Conservation (phyloP, 768 basidiomycete genomes). For the Mycena galopus region DNA sequence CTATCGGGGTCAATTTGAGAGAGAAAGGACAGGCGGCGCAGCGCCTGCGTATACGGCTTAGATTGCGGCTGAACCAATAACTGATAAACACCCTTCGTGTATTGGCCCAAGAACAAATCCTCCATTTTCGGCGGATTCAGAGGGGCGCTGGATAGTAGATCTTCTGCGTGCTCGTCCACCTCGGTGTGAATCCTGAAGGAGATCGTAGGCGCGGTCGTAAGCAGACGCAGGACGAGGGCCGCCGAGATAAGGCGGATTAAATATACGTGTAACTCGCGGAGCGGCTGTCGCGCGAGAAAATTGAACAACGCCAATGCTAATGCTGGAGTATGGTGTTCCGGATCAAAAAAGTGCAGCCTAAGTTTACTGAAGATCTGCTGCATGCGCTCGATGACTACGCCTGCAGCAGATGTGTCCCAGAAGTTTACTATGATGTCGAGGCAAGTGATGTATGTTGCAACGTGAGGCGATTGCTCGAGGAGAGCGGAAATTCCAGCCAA, state of each 20-base stretch:
- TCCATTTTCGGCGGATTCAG: background rate
- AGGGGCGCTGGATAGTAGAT: background rate
- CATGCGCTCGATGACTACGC: background rate
- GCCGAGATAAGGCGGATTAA: background rate
- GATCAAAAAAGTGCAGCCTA: too few relatives aligned
- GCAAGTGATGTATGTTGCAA: background rate
- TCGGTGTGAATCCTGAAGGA: too few relatives aligned
- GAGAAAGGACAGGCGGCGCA: background rate
- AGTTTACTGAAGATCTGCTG: background rate
- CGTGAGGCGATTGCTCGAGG: background rate
- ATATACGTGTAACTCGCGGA: background rate
- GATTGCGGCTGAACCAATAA: background rate
- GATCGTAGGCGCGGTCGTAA: background rate
- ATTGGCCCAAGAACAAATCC: background rate
- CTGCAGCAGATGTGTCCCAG: too few relatives aligned
- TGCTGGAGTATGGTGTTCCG: too few relatives aligned
- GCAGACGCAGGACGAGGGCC: background rate
- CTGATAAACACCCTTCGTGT: too few relatives aligned
- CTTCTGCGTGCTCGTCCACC: background rate
- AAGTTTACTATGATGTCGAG: background rate
- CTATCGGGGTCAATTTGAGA: too few relatives aligned
- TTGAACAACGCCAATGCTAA: background rate
- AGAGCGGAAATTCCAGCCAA: background rate
- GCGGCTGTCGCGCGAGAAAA: background rate
- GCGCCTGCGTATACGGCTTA: background rate